Base-by-base conservation (phyloP, 768 basidiomycete genomes). In the Rhodotorula paludigena region DNA sequence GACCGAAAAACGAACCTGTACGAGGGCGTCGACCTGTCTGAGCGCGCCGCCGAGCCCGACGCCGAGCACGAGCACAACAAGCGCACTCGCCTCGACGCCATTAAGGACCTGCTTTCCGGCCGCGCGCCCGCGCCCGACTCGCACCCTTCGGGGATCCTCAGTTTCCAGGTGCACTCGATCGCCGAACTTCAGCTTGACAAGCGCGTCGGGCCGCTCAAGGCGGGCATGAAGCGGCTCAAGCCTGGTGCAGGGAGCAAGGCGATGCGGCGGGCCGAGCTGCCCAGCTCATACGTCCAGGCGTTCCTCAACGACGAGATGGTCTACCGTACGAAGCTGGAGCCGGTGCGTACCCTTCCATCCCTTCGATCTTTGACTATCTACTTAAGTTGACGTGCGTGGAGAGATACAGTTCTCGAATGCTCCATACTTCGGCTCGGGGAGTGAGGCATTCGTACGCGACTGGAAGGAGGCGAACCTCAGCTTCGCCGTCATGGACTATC, bases 401-500 rank as follows among this genome's bases (percentile, higher is more conserved):
- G 1, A n/a, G n/a, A n/a, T 3, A 12, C 48, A 60, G 51, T 51
- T 53, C 51, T 53, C 59, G 57, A 38, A 39, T 28, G 55, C 66
- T 2, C 70, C 70, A 4, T 64, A 63, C 54, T 63, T 68, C 52
- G 68, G 64, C 55, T 51, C 57, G 39, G 61, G 53, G 3, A 53
- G 45, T 51, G 70, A 72, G 41, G 30, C 49, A 3, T 61, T 72
- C 49, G 48, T 66, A 30, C 54, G 54, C 6, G 66, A 72, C 42
- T 72, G 70, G 70, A 60, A 52, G 28, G 9, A 44, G 0, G 59
- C 42, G 3, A n/a, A 23, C 21, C 32, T 72, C 12, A 30, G 42
- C 30, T 42, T 72, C 23, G 70, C 66, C 21, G 66, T 68, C 20
- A 52, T 67, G 58, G 70, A 72, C 36, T 72, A 63, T 21, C 61